Base-by-base conservation (phyloP, 1,284 basidiomycete species). In the Cystobasidium pallidum region DNA sequence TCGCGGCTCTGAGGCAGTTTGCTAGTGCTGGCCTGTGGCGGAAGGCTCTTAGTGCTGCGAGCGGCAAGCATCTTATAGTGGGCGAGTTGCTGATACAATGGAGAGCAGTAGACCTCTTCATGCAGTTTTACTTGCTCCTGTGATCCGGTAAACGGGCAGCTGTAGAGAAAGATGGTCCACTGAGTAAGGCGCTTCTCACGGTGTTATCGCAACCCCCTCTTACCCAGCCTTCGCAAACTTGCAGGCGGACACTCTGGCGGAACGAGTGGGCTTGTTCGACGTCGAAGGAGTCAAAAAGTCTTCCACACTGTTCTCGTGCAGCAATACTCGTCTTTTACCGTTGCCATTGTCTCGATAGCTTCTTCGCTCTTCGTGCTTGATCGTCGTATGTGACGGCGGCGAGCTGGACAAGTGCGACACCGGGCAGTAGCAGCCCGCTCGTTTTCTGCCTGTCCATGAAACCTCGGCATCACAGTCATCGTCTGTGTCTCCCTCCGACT, bases 191-290 rank as follows among this genome's bases (percentile, higher is more conserved):
- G 13, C 6, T 6, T 39, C 7, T 7, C 36, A 34, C 1, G 10
- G 3, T 6, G 28, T 41, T 39, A 10, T 36, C 8, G 34, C 36
- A 47, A 21, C 17, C 11, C 11, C 2, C 8, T 39, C 61, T 52
- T 47, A 71, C 68, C 68, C 68, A 47, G 68, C 68, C 32, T 63
- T 62, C 15, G 68, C 59, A 43, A 71, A 71, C 51, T 71, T 71
- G 61, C 68, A 71, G 13, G 30, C 8, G 15, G 21, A 8, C 6
- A 24, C 6, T 11, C 10, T 26, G 58, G 30, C 10, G 39, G 17
- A 15, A 45, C 34, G 36, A 21, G 54, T 28, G 28, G 30, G 30
- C 30, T 34, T 57, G 11, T 8, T 2, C 7, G 30, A 32, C n/a
- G 55, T n/a, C 4, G 39, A 28, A 2, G n/a, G 1, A 7, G 26